Conservation (phyloP, 2,329 filamentous ascomycete species). For the Helotiales sp. region DNA sequence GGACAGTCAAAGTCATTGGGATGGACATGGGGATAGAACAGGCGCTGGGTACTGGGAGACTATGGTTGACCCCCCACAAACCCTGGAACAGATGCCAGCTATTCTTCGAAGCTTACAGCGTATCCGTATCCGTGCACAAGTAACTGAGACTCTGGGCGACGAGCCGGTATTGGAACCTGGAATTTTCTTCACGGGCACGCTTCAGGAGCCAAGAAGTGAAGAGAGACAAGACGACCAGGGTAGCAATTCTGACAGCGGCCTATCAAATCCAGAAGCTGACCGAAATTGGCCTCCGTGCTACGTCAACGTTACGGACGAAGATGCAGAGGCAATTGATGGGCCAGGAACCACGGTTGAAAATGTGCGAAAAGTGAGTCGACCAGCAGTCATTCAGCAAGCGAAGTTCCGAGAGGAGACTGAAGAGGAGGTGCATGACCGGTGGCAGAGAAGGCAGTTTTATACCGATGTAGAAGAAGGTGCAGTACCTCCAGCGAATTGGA, state of each 20-base stretch:
- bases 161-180: conserved; percentile 1
- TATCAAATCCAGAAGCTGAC: conserved; percentile 23
- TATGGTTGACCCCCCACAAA: conserved; percentile 38
- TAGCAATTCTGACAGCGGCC: conserved; percentile 24
- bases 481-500: conserved; percentile 66
- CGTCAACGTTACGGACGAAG: conserved; percentile 39
- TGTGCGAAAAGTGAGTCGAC: conserved; percentile 31
- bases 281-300: conserved; percentile 35
- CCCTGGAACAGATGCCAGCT: conserved; percentile 30
- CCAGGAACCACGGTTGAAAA: conserved; percentile 34
- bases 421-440: conserved; percentile 65
- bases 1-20: conserved; percentile 47
- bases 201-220: conserved; percentile 2
- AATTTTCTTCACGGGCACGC: background rate
- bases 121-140: conserved; percentile 26
- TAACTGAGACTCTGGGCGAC: conserved; percentile 18
- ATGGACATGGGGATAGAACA: conserved; percentile 15
- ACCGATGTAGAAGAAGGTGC: conserved; percentile 84
- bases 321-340: conserved; percentile 40
- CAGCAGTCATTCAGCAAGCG: conserved; percentile 37
- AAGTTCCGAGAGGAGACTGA: conserved; percentile 35
- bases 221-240: conserved; percentile 17
- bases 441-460: conserved; percentile 80
- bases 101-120: conserved; percentile 31
- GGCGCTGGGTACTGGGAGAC: conserved; percentile 37